Conservation (phyloP, 495 filamentous ascomycete species). For the Letharia columbiana region DNA sequence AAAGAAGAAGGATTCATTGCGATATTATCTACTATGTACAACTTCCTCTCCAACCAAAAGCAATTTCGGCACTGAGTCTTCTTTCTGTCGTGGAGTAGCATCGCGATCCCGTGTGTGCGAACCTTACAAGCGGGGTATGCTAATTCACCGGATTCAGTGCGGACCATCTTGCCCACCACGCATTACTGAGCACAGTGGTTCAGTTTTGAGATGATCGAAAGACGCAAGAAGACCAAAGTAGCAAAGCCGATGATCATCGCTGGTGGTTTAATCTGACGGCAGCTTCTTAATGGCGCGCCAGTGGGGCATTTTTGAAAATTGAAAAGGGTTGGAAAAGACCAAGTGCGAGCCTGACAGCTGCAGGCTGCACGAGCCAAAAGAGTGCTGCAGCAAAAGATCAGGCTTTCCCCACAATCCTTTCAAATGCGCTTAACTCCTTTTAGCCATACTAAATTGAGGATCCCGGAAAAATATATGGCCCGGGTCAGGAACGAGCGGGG, state of each 20-base stretch:
- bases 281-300: background rate
- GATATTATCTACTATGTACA: background rate
- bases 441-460: background rate
- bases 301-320: background rate
- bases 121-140: background rate
- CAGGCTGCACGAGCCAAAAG: background rate
- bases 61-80: background rate
- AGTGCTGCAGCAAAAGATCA: too few species aligned
- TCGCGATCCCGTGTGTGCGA: background rate
- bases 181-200: background rate
- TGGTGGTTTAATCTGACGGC: background rate
- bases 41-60: background rate
- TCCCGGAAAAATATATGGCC: slow-evolving; percentile 3
- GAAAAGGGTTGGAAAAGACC: background rate
- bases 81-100: background rate
- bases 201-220: background rate
- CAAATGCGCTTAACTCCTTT: background rate
- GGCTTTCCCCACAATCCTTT: background rate
- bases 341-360: background rate
- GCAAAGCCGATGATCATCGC: background rate
- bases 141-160: background rate
- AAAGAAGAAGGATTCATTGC: background rate
- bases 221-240: background rate
- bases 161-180: background rate
- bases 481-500: slow-evolving; percentile 8